Conservation (phyloP, 441 rosid species). For the Isatis lusitanica region DNA sequence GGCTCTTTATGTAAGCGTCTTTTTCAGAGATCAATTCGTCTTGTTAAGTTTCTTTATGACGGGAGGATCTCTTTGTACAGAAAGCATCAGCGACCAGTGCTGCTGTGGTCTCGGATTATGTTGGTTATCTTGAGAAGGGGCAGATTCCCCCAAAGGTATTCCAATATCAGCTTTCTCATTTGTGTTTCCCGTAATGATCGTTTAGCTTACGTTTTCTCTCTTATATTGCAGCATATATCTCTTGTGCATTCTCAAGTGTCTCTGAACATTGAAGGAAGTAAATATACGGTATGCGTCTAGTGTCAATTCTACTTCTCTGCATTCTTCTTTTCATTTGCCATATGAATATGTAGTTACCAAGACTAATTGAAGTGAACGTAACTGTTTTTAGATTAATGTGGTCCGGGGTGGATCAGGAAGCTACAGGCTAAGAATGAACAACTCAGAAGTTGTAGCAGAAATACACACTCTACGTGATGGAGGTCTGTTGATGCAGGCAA, state of each 20-base stretch:
- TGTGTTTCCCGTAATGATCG: background rate
- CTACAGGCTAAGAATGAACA: conserved; percentile 85
- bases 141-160: conserved; percentile 99
- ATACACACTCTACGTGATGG: conserved; percentile 99
- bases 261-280: conserved; percentile 99
- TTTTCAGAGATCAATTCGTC: conserved; percentile 17
- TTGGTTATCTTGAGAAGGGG: conserved; percentile 99
- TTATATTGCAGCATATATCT: conserved; percentile 83
- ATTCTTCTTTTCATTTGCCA: conserved; percentile 10
- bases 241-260: conserved; percentile 97
- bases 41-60: conserved; percentile 16
- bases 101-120: conserved; percentile 93
- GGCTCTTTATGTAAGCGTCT: conserved; percentile 81
- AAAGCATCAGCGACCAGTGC: conserved; percentile 98
- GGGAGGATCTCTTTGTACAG: conserved; percentile 48
- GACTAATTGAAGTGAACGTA: conserved; percentile 34
- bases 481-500: conserved; percentile 99
- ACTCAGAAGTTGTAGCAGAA: conserved; percentile 93
- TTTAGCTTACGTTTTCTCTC: conserved; percentile 33
- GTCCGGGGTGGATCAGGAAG: conserved; percentile 97
- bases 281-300: conserved; percentile 69
- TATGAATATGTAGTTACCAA: conserved; percentile 10
- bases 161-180: background rate
- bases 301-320: conserved; percentile 18
- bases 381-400: conserved; percentile 74